Evolutionary conservation across 768 basidiomycete genomes (phyloP).

Genomic region (Suillus variegatus): DNA sequence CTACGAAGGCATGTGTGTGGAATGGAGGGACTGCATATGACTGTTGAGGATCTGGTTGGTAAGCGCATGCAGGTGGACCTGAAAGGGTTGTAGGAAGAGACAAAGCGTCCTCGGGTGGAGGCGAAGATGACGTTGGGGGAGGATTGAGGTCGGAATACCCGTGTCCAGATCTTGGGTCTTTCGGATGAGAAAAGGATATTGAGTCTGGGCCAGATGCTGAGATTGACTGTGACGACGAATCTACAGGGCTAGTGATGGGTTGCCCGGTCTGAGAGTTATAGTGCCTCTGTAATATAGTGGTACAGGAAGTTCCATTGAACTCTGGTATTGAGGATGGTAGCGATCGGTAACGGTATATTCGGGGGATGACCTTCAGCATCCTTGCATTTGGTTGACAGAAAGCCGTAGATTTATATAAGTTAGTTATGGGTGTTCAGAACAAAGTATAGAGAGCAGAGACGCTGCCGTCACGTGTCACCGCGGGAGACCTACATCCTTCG

Average conservation of each 20-base stretch:
- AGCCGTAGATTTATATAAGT: background rate
- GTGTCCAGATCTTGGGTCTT: slow-evolving; percentile 17
- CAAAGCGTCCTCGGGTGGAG: background rate
- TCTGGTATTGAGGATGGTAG: background rate
- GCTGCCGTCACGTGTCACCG: background rate
- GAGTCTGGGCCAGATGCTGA: slow-evolving; percentile 10
- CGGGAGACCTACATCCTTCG: background rate
- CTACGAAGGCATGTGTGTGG: slow-evolving; percentile 79
- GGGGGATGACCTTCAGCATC: background rate
- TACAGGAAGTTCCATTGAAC: background rate
- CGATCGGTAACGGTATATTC: background rate
- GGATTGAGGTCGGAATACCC: slow-evolving; percentile 9
- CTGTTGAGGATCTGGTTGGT: slow-evolving; percentile 11
- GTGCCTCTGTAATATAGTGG: slow-evolving; percentile 1
- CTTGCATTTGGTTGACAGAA: background rate
- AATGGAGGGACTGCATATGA: slow-evolving; percentile 73
- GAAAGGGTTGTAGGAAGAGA: slow-evolving; percentile 16
- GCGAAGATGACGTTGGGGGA: slow-evolving; percentile 1
- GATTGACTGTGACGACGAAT: slow-evolving; percentile 1
- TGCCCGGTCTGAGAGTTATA: background rate
- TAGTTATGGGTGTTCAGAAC: background rate
- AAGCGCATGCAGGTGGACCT: slow-evolving; percentile 15
- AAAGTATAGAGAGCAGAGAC: background rate
- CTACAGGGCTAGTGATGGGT: slow-evolving; percentile 10
- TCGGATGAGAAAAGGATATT: slow-evolving; percentile 17